Conservation (phyloP, 2,329 filamentous ascomycete species). For the Paradendryphiella salina region DNA sequence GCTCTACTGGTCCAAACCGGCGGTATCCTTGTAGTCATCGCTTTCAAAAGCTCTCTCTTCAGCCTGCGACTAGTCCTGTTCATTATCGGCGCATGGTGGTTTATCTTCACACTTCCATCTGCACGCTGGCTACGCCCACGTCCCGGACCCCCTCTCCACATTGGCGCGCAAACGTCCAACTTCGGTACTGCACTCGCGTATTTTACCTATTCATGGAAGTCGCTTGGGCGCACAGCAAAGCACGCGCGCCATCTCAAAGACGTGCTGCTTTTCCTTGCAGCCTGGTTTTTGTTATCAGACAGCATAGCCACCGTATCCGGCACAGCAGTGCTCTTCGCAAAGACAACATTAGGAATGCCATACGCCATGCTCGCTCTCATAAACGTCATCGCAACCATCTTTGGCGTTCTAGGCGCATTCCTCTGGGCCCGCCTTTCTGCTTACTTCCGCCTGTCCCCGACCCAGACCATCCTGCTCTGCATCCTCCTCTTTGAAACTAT, state of each 20-base stretch:
- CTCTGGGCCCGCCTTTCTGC: constrained; percentile 82
- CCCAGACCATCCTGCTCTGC: constrained; percentile 89
- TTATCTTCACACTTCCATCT: constrained; percentile 83
- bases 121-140: constrained; percentile 85
- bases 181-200: constrained; percentile 67
- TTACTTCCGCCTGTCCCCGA: constrained; percentile 69
- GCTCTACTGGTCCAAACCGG: constrained; percentile 82
- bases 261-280: constrained; percentile 76
- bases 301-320: constrained; percentile 93
- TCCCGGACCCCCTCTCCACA: constrained; percentile 73
- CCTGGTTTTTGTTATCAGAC: constrained; percentile 94
- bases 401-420: constrained; percentile 85
- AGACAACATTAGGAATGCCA: constrained; percentile 88
- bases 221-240: constrained; percentile 76
- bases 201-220: constrained; percentile 81
- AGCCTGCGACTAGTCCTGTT: constrained; percentile 86
- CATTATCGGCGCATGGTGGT: constrained; percentile 89
- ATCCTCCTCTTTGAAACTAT: constrained; percentile 90
- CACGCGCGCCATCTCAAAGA: constrained; percentile 74
- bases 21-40: constrained; percentile 71
- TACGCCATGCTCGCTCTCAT: constrained; percentile 87
- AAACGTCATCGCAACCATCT: constrained; percentile 85
- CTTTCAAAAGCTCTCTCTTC: constrained; percentile 71
- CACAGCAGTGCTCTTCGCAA: constrained; percentile 93
- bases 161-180: constrained; percentile 31